Conservation (phyloP, 2,329 filamentous ascomycete species). For the Botrytis medusae region DNA sequence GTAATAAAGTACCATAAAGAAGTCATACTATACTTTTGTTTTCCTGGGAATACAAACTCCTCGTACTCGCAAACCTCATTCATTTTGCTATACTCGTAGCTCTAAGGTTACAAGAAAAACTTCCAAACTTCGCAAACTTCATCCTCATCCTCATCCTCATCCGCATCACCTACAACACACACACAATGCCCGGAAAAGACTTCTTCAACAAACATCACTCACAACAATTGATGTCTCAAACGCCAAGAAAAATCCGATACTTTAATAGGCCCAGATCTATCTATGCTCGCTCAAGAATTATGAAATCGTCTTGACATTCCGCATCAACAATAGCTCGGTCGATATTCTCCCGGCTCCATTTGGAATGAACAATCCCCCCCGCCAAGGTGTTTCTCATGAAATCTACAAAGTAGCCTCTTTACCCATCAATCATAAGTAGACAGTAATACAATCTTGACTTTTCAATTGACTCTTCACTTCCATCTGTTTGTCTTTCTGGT, state of each 20-base stretch:
- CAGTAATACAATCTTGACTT: neutral
- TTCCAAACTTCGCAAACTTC: neutral
- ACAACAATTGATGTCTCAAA: neutral
- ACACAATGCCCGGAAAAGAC: neutral
- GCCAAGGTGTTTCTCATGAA: slow-evolving; percentile 1
- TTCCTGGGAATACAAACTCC: neutral
- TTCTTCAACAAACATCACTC: neutral
- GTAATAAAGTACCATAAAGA: neutral
- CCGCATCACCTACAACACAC: neutral
- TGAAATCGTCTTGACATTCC: neutral
- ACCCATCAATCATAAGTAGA: slow-evolving; percentile 1
- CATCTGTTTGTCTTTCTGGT: neutral
- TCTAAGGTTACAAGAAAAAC: neutral
- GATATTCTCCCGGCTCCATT: slow-evolving; percentile 19
- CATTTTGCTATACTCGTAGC: neutral
- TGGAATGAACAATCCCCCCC: slow-evolving; percentile 10
- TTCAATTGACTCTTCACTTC: slow-evolving; percentile 8
- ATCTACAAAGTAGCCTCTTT: neutral
- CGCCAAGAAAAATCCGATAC: neutral
- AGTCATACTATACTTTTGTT: neutral
- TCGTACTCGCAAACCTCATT: neutral
- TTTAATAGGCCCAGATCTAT: neutral
- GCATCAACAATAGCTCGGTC: slow-evolving; percentile 15
- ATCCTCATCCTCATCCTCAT: neutral
- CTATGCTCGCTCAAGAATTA: neutral